Percentiles rank a stretch among this genome's conserved stretches.
These are phyloP conservation scores for Secale cereale DNA, from an alignment of 176 grass and related monocot species.

Conservation along the genomic window DNA sequence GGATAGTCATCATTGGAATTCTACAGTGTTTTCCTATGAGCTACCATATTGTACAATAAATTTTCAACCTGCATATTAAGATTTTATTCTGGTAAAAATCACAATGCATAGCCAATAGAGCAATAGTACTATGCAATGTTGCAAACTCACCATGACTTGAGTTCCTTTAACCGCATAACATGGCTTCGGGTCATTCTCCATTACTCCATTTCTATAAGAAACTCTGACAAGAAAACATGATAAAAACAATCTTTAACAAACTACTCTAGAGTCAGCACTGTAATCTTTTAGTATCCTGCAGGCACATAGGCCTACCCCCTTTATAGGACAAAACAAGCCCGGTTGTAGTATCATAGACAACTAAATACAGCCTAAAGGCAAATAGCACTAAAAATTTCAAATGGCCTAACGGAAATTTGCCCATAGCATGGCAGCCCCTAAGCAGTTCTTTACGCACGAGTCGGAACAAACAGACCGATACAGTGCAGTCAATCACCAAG, in stretches of 20 bases:
- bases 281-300: background rate
- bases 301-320: too few relatives aligned
- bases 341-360: background rate
- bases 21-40: constrained; percentile 80
- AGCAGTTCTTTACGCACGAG: background rate
- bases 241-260: constrained; percentile 5
- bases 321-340: background rate
- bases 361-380: background rate
- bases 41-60: constrained; percentile 89
- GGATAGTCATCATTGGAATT: constrained; percentile 84
- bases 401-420: background rate
- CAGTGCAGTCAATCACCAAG: background rate
- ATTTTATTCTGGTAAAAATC: background rate
- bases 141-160: constrained; percentile 74
- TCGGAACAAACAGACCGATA: background rate
- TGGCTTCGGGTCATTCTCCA: constrained; percentile 84
- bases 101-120: background rate
- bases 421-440: background rate
- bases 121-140: background rate
- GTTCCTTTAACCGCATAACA: constrained; percentile 94
- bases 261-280: background rate
- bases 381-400: background rate
- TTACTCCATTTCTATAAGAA: constrained; percentile 86
- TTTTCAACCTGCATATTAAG: constrained; percentile 68
- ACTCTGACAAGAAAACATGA: constrained; percentile 38